Evolutionary conservation across 2,329 filamentous ascomycete species (phyloP), one percentile per base, ranked within the genome.

Genomic region (Penicillium decumbens): DNA sequence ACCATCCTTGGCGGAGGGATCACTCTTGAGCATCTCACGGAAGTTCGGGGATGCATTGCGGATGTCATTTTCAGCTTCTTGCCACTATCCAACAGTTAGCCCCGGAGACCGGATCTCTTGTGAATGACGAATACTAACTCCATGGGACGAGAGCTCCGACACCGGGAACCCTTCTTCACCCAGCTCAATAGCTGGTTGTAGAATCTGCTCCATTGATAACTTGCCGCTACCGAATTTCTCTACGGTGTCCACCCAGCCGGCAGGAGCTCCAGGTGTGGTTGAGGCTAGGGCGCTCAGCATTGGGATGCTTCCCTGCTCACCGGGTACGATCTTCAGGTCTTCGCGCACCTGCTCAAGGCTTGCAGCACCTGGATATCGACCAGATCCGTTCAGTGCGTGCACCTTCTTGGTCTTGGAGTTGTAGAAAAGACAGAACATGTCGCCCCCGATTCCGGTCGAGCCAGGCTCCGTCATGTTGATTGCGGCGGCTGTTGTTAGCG

Each of bases 401-500:
- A 97, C 85, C 55, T 87, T 87, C 65, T 87, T 87, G 0, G 85
- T 88, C 60, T 85, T 81, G 37, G 89, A 89, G 66, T 95, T 82
- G 75, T 92, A 97, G 77, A 83, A 96, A 30, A 97, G 81, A 69
- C 91, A 91, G 74, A 97, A 98, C 84, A 95, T 90, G 72, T 98
- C 93, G 55, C 93, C 93, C 49, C 93, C 93, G 52, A 98, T 96
- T 35, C 93, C 93, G 0, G 93, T 97, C 5, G 88, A 93, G 51
- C 84, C 84, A 6, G 93, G 93, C 67, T 98, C 93, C 0, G 92
- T 95, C 65, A 97, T 81, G 72, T 96, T 97, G 49, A 98, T 77
- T 4, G 84, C 90, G 28, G 93, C 93, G 39, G 93, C 92, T 89
- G 39, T 20, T 20, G 20, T 45, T 46, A 24, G 18, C 33, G 27